Percentiles rank a stretch among this genome's conserved stretches.
These are phyloP conservation scores for Trypanosomatidae sp. DNA, from an alignment of 208 protist species.

Conservation along the genomic window DNA sequence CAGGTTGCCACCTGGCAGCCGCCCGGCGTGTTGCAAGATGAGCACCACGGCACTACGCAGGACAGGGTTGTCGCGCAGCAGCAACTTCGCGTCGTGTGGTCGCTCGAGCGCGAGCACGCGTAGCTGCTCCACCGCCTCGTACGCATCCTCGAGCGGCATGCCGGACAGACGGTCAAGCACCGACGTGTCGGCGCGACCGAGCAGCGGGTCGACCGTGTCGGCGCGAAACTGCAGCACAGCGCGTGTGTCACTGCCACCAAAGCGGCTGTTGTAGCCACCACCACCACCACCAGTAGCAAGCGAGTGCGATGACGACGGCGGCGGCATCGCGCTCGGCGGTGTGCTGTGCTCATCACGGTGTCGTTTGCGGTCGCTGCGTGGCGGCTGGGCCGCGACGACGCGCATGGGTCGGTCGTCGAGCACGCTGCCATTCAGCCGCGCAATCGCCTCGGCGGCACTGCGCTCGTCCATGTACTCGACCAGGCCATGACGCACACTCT, in stretches of 20 bases:
- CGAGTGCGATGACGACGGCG: too few relatives aligned
- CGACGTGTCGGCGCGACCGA: conserved; percentile 36
- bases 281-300: neutral
- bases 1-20: conserved; percentile 23
- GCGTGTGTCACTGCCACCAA: neutral
- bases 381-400: conserved; percentile 16
- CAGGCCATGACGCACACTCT: conserved; percentile 63
- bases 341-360: neutral
- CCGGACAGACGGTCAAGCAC: conserved; percentile 36
- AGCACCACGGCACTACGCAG: conserved; percentile 58
- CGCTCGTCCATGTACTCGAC: conserved; percentile 67
- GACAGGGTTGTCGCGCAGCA: conserved; percentile 56
- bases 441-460: conserved; percentile 62
- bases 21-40: conserved; percentile 73
- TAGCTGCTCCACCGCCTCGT: conserved; percentile 84
- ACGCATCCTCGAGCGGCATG: conserved; percentile 46
- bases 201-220: conserved; percentile 30
- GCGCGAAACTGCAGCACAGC: neutral
- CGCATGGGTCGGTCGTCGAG: conserved; percentile 62
- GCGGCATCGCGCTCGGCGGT: conserved; percentile 11
- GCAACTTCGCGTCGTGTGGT: conserved; percentile 28
- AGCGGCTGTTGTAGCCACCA: neutral
- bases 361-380: neutral
- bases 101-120: conserved; percentile 68
- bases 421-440: conserved; percentile 48